Base-by-base conservation (phyloP, 441 rosid genomes). In the Erysimum cheiri region DNA sequence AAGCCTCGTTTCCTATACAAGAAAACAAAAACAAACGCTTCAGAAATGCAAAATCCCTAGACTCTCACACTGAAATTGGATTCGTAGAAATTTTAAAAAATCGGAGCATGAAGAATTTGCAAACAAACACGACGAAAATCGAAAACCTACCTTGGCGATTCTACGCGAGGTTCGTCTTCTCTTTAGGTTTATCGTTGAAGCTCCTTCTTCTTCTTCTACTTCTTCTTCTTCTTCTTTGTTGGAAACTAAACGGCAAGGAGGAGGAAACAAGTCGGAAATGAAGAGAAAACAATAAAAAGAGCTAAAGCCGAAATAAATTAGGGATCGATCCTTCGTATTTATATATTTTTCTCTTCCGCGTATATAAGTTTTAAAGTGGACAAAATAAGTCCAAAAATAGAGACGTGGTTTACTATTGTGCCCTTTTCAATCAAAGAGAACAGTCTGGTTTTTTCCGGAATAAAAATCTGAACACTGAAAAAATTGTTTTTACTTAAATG, bases 61-160 rank as follows among this genome's bases (percentile, higher is more conserved):
- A 65, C 6, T n/a, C 10, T 40, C 43, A 17, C 8, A 17, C 8
- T 22, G 5, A 35, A 22, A 31, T 33, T 9, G 3, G 22, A 15
- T 8, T 28, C 40, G 2, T 14, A 52, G 9, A 52, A 44, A 54
- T 13, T 22, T 10, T 9, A 0, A 24, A 46, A 6, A 19, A 56
- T 55, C 24, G 4, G 14, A 40, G 31, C 14, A 55, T 24, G 52
- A 46, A 8, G 14, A 39, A 1, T 12, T 37, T 37, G 40, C 3
- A 37, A 37, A 9, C 40, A 10, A 37, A 1, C 41, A 39, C 47
- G 39, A 22, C 24, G 58, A 58, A 26, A 69, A 69, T 59, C 66
- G 74, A n/a, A 37, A 46, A 33, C 72, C 72, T 57, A 56, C 64
- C 26, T 44, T 9, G 44, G 31, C 36, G 69, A 60, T 49, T 49